Conservation (phyloP, 768 basidiomycete species). For the Floccularia luteovirens region DNA sequence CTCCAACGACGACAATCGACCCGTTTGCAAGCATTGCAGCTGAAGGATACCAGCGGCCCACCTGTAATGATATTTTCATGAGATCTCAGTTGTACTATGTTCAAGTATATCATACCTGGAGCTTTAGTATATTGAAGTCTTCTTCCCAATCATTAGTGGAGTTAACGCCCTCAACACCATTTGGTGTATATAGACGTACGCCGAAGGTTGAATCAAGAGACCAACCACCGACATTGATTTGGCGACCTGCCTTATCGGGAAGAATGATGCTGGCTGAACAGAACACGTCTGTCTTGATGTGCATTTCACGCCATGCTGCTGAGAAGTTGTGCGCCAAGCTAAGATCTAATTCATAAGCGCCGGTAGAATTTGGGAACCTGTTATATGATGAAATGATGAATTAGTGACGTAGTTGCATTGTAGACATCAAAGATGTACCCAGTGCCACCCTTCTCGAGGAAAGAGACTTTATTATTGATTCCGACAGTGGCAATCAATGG, state of each 20-base stretch:
- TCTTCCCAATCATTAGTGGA: conserved; percentile 80
- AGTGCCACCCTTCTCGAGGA: conserved; percentile 71
- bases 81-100: not conserved
- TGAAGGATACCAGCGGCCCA: conserved; percentile 67
- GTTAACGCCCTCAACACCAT: conserved; percentile 60
- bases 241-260: conserved; percentile 64
- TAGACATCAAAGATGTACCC: conserved; percentile 22
- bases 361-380: conserved; percentile 57
- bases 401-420: not conserved
- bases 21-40: conserved; percentile 69
- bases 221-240: conserved; percentile 66
- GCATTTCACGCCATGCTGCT: conserved; percentile 70
- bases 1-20: conserved; percentile 65
- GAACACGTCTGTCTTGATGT: conserved; percentile 73
- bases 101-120: conserved; percentile 41
- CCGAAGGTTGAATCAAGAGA: conserved; percentile 66
- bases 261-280: conserved; percentile 69
- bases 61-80: conserved; percentile 20
- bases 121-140: conserved; percentile 41
- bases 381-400: not conserved
- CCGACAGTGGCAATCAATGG: conserved; percentile 72
- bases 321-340: conserved; percentile 40
- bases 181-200: conserved; percentile 65
- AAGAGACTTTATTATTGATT: conserved; percentile 75
- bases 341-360: conserved; percentile 72